These are phyloP conservation scores for Ophioceras dolichostomum DNA, from an alignment of 2,329 filamentous ascomycete species.

Conservation along the genomic window DNA sequence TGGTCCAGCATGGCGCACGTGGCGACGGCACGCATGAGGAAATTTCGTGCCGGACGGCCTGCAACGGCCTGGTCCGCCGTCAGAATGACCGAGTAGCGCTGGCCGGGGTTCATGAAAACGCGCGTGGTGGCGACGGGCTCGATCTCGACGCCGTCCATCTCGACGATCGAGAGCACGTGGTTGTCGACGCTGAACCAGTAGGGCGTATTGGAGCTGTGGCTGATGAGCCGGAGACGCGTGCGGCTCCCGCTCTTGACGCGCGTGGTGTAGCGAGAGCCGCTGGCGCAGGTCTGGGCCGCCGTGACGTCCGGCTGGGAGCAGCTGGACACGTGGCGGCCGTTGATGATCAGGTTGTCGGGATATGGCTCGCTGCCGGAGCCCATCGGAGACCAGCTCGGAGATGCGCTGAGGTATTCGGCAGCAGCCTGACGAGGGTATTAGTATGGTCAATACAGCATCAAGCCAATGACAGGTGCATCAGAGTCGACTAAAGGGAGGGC, in stretches of 20 bases:
- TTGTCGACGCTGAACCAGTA: slow-evolving; percentile 25
- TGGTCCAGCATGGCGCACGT: slow-evolving; percentile 2
- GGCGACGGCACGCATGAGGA: slow-evolving; percentile 3
- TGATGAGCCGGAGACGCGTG: slow-evolving; percentile 24
- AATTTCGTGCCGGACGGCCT: slow-evolving; percentile 21
- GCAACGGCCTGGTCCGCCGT: slow-evolving; percentile 48
- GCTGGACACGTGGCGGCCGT: slow-evolving; percentile 5
- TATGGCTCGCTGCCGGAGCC: slow-evolving; percentile 8
- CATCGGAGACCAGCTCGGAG: slow-evolving; percentile 28
- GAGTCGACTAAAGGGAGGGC: too few relatives aligned
- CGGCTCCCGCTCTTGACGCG: slow-evolving; percentile 14
- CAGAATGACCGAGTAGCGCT: slow-evolving; percentile 57
- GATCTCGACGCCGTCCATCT: slow-evolving; percentile 26
- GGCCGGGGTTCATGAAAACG: slow-evolving; percentile 56
- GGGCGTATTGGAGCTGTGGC: slow-evolving; percentile 23
- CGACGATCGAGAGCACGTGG: slow-evolving; percentile 23
- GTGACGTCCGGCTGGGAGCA: slow-evolving; percentile 2
- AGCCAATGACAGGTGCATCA: too few relatives aligned
- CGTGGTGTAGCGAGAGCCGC: slow-evolving; percentile 19
- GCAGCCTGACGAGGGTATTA: too few relatives aligned
- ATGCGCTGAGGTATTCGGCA: slow-evolving; percentile 22
- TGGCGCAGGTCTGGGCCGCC: slow-evolving; percentile 16
- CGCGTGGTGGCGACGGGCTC: slow-evolving; percentile 36
- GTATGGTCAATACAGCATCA: too few relatives aligned
- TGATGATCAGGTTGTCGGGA: slow-evolving; percentile 7